Evolutionary conservation across 2,329 filamentous ascomycete species (phyloP).

Genomic region (Hypoxylon sp.): DNA sequence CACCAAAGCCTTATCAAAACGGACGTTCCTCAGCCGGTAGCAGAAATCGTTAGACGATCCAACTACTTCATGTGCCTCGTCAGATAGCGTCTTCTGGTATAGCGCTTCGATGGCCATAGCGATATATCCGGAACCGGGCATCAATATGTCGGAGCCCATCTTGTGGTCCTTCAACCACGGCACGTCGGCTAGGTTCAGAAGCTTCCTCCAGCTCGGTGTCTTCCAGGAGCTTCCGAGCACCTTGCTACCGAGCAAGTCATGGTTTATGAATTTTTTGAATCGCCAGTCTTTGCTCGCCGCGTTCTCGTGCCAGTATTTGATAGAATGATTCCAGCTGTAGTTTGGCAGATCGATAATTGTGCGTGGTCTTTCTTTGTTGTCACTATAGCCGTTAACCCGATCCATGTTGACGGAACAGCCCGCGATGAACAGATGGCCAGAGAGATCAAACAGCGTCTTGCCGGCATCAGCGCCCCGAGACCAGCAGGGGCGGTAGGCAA

Average conservation of each 20-base stretch:
- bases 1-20: slow-evolving; percentile 34
- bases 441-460: slow-evolving; percentile 30
- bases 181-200: slow-evolving; percentile 20
- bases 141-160: slow-evolving; percentile 53
- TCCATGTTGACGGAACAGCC: slow-evolving; percentile 31
- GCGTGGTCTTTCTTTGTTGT: background rate
- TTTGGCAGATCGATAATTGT: slow-evolving; percentile 39
- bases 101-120: slow-evolving; percentile 46
- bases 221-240: slow-evolving; percentile 29
- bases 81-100: too few relatives aligned
- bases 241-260: slow-evolving; percentile 38
- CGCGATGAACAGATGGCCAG: slow-evolving; percentile 34
- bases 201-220: slow-evolving; percentile 17
- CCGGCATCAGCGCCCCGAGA: background rate
- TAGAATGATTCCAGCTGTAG: slow-evolving; percentile 39
- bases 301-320: slow-evolving; percentile 38
- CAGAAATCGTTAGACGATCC: too few relatives aligned
- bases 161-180: slow-evolving; percentile 57
- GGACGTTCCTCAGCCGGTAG: slow-evolving; percentile 13
- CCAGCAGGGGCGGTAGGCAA: slow-evolving; percentile 13
- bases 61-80: too few relatives aligned
- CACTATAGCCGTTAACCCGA: slow-evolving; percentile 25
- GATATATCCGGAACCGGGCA: slow-evolving; percentile 50
- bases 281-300: slow-evolving; percentile 37
- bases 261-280: slow-evolving; percentile 16